Conservation (phyloP, 805 yeast genomes). For the Wickerhamomyces hampshirensis region DNA sequence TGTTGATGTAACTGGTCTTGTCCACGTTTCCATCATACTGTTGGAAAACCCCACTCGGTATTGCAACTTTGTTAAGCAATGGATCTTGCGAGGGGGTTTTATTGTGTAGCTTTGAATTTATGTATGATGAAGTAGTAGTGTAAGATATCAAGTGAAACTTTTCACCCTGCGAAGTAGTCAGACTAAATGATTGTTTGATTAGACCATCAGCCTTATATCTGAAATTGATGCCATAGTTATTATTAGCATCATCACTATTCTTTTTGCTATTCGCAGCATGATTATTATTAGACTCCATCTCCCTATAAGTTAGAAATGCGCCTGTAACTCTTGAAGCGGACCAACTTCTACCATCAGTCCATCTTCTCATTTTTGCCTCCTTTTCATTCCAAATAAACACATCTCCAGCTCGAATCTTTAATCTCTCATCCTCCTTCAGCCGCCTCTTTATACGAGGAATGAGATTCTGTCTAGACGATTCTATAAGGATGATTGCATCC, state of each 20-base stretch:
- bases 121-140: slow-evolving; percentile 28
- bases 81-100: slow-evolving; percentile 44
- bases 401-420: slow-evolving; percentile 49
- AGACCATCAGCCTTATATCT: slow-evolving; percentile 48
- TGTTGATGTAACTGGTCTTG: background rate
- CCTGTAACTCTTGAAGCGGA: slow-evolving; percentile 67
- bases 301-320: slow-evolving; percentile 56
- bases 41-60: slow-evolving; percentile 35
- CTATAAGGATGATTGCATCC: slow-evolving; percentile 62
- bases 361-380: slow-evolving; percentile 65
- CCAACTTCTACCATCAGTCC: slow-evolving; percentile 80
- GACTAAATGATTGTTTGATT: slow-evolving; percentile 59
- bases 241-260: slow-evolving; percentile 1
- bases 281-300: slow-evolving; percentile 39
- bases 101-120: slow-evolving; percentile 24
- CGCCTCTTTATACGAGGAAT: slow-evolving; percentile 58
- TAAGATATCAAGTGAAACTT: slow-evolving; percentile 62
- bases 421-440: slow-evolving; percentile 47
- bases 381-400: slow-evolving; percentile 71
- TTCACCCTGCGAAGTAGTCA: slow-evolving; percentile 46
- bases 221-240: slow-evolving; percentile 15
- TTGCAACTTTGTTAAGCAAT: slow-evolving; percentile 21
- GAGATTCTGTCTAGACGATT: slow-evolving; percentile 54
- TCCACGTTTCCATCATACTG: slow-evolving; percentile 1
- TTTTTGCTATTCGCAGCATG: background rate